Evolutionary conservation across 441 rosid genomes (phyloP).

Genomic region (Erodium texanum): DNA sequence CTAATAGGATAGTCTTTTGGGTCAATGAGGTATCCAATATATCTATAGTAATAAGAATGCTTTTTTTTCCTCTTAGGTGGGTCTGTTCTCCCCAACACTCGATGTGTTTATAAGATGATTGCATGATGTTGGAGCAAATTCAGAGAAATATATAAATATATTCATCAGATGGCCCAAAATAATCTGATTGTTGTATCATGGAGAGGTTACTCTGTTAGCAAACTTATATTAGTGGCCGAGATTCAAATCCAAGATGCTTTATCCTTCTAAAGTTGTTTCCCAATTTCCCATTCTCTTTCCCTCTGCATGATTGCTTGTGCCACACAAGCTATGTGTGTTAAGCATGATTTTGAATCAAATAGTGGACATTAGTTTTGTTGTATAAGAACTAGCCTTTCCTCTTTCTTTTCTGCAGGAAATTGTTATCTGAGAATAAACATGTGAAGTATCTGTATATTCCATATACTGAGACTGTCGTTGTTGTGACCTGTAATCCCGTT

Average conservation of each 20-base stretch:
- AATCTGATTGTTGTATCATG: background rate
- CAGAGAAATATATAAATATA: background rate
- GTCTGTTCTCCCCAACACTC: background rate
- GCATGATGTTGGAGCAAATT: background rate
- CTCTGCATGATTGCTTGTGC: background rate
- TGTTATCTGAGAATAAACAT: constrained; percentile 79
- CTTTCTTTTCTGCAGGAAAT: constrained; percentile 50
- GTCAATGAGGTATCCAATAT: background rate
- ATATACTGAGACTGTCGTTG: constrained; percentile 71
- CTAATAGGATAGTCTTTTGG: background rate
- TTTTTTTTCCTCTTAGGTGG: background rate
- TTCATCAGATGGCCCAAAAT: background rate
- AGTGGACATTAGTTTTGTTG: background rate
- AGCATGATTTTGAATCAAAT: background rate
- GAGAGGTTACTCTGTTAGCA: background rate
- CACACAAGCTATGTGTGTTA: background rate
- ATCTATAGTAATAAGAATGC: no score
- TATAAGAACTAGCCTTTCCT: background rate
- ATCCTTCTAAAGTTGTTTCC: no score
- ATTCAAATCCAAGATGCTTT: no score
- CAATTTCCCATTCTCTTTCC: background rate
- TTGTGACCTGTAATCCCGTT: constrained; percentile 84
- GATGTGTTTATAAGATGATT: background rate
- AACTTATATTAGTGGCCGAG: background rate
- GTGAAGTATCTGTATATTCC: constrained; percentile 82